A percentile compares a stretch with the other conserved stretches of the same genome.
Evolutionary conservation across 768 basidiomycete species (phyloP).

Genomic region (Porphyrellus cyaneotinctus): DNA sequence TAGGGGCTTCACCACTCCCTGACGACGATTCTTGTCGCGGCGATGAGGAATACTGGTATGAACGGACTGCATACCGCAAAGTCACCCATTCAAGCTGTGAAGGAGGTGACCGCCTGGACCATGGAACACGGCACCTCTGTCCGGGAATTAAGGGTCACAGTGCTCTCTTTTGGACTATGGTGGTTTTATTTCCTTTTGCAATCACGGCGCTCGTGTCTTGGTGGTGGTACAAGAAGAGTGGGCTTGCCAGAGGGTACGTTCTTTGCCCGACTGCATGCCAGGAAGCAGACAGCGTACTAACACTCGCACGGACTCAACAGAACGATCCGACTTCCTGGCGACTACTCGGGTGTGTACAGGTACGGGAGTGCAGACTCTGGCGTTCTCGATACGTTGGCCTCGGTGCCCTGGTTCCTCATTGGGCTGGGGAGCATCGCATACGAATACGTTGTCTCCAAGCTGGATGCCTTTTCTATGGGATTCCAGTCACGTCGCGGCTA

Average conservation of each 20-base stretch:
- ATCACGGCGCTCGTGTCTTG: slow-evolving; percentile 73
- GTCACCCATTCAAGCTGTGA: slow-evolving; percentile 87
- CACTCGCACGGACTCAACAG: slow-evolving; percentile 33
- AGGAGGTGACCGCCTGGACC: slow-evolving; percentile 76
- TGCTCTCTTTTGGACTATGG: slow-evolving; percentile 78
- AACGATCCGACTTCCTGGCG: slow-evolving; percentile 72
- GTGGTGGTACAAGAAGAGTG: slow-evolving; percentile 78
- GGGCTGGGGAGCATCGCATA: slow-evolving; percentile 73
- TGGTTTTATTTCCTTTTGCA: slow-evolving; percentile 71
- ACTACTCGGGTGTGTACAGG: slow-evolving; percentile 29
- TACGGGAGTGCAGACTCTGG: slow-evolving; percentile 43
- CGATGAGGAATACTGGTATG: slow-evolving; percentile 85
- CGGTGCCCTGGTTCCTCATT: slow-evolving; percentile 86
- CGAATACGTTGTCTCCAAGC: slow-evolving; percentile 54
- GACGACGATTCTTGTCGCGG: slow-evolving; percentile 59
- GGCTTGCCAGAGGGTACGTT: slow-evolving; percentile 70
- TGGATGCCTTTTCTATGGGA: slow-evolving; percentile 37
- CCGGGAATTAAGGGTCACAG: slow-evolving; percentile 76
- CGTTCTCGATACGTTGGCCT: slow-evolving; percentile 68
- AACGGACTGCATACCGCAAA: slow-evolving; percentile 86
- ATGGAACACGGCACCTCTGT: slow-evolving; percentile 69
- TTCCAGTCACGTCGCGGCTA: slow-evolving; percentile 61
- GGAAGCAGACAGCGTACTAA: slow-evolving; percentile 1
- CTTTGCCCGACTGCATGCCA: neutral
- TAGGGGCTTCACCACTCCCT: slow-evolving; percentile 60